A percentile compares a stretch with the other conserved stretches of the same genome.
phyloP scores from a whole-genome alignment of 2,329 filamentous ascomycete genomes.

The Penicillium sp. region DNA sequence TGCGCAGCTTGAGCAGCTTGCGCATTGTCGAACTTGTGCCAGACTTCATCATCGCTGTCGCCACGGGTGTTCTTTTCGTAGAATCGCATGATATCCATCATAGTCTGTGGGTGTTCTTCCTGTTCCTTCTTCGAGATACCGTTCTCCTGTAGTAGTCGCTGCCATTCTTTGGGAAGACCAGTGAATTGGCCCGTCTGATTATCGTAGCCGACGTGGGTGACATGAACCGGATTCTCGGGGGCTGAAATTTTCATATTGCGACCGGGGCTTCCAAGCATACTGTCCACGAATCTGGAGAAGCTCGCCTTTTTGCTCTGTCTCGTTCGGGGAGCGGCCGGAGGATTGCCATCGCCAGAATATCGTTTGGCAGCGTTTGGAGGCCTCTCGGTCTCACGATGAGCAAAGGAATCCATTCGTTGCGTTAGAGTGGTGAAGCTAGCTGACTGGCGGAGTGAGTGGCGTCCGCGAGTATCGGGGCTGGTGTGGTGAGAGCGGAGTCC shows the following conservation, averaged over 20 bases:
- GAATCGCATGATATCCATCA: slow-evolving; percentile 93
- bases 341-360: slow-evolving; percentile 73
- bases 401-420: slow-evolving; percentile 52
- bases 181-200: slow-evolving; percentile 96
- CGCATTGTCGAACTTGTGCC: slow-evolving; percentile 94
- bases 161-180: slow-evolving; percentile 96
- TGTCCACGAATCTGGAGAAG: slow-evolving; percentile 84
- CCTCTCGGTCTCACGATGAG: slow-evolving; percentile 46
- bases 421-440: slow-evolving; percentile 59
- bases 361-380: slow-evolving; percentile 64
- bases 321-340: slow-evolving; percentile 57
- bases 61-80: slow-evolving; percentile 91
- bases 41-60: slow-evolving; percentile 78
- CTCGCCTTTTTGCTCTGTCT: slow-evolving; percentile 77
- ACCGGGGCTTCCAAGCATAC: slow-evolving; percentile 77
- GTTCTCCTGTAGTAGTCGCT: slow-evolving; percentile 89
- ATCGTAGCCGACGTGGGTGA: slow-evolving; percentile 97
- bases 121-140: slow-evolving; percentile 96
- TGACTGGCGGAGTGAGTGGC: slow-evolving; percentile 63
- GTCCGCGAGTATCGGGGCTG: slow-evolving; percentile 54
- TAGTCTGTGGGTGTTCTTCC: slow-evolving; percentile 90
- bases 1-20: slow-evolving; percentile 54
- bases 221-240: slow-evolving; percentile 94
- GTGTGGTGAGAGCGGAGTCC: slow-evolving; percentile 49
- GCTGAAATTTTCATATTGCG: slow-evolving; percentile 87